phyloP scores from a whole-genome alignment of 2,329 filamentous ascomycete genomes.

The Diaporthe ampelina region DNA sequence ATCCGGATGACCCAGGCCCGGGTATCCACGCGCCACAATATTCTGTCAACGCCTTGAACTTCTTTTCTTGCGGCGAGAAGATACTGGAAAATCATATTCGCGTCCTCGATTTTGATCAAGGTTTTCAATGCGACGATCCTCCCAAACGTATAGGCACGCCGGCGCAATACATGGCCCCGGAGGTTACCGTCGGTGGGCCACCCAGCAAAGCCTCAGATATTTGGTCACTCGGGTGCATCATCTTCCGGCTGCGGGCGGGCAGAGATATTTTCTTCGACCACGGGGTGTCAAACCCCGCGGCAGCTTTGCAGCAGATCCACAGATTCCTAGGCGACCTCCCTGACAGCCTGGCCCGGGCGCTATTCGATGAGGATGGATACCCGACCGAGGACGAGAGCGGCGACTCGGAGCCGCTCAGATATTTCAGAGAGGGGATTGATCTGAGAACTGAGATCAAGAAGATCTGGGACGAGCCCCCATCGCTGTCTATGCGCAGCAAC shows the following conservation, averaged over 20 bases:
- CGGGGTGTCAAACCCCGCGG: background rate
- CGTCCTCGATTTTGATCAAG: background rate
- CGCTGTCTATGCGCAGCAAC: background rate
- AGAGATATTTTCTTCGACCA: slow-evolving; percentile 9
- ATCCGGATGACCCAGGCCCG: background rate
- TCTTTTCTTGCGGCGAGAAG: background rate
- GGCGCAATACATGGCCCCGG: slow-evolving; percentile 1
- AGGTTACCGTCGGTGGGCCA: background rate
- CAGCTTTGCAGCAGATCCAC: slow-evolving; percentile 1
- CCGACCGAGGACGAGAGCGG: background rate
- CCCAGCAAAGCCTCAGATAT: slow-evolving; percentile 19
- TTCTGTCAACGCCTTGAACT: background rate
- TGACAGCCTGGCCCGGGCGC: background rate
- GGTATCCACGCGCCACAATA: background rate
- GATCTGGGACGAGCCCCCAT: slow-evolving; percentile 8
- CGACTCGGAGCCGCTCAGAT: background rate
- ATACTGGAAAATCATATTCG: background rate
- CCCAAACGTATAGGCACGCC: background rate
- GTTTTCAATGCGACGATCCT: background rate
- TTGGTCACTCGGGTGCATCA: background rate
- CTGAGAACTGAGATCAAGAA: background rate
- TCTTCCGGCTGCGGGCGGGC: background rate
- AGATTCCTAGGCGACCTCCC: slow-evolving; percentile 2
- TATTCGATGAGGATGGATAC: background rate
- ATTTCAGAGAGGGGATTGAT: background rate